Evolutionary conservation across 768 basidiomycete species (phyloP).

Genomic region (Tylopilus felleus): DNA sequence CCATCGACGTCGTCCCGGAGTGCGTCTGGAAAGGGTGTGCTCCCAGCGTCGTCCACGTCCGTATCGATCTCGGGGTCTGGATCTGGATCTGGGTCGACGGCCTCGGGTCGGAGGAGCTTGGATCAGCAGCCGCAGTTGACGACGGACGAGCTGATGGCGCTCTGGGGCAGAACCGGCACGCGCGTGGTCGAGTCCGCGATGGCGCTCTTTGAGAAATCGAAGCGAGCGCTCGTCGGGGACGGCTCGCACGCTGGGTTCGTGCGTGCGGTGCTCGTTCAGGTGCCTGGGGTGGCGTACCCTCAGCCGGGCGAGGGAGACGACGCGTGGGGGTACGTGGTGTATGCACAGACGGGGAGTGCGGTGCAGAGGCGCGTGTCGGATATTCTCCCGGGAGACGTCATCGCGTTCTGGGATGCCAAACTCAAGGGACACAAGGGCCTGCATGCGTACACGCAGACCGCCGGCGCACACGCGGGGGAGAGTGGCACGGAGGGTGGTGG

Average conservation of each 20-base stretch:
- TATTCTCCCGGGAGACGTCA: conserved; percentile 82
- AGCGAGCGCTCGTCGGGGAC: conserved; percentile 75
- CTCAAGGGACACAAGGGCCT: conserved; percentile 81
- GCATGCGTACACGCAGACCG: conserved; percentile 62
- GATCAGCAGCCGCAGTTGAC: conserved; percentile 39
- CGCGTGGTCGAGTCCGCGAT: conserved; percentile 70
- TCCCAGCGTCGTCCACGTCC: conserved; percentile 15
- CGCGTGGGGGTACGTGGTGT: conserved; percentile 70
- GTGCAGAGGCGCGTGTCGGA: conserved; percentile 77
- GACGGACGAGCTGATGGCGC: conserved; percentile 62
- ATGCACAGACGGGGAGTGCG: conserved; percentile 59
- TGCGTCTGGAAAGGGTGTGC: too few relatives aligned
- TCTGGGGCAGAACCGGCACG: conserved; percentile 74
- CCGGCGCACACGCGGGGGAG: conserved; percentile 15
- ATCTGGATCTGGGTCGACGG: neutral
- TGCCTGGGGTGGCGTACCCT: conserved; percentile 53
- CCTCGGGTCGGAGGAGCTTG: conserved; percentile 5
- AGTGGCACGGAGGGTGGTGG: conserved; percentile 35
- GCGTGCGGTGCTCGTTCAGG: conserved; percentile 57
- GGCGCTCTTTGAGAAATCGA: conserved; percentile 68
- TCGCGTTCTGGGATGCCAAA: conserved; percentile 70
- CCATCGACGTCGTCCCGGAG: too few relatives aligned
- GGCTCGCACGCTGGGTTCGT: conserved; percentile 83
- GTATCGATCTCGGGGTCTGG: neutral
- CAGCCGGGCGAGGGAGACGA: conserved; percentile 26